Base-by-base conservation (phyloP, 1,284 basidiomycete species). In the Cutaneotrichosporon arboriforme region DNA sequence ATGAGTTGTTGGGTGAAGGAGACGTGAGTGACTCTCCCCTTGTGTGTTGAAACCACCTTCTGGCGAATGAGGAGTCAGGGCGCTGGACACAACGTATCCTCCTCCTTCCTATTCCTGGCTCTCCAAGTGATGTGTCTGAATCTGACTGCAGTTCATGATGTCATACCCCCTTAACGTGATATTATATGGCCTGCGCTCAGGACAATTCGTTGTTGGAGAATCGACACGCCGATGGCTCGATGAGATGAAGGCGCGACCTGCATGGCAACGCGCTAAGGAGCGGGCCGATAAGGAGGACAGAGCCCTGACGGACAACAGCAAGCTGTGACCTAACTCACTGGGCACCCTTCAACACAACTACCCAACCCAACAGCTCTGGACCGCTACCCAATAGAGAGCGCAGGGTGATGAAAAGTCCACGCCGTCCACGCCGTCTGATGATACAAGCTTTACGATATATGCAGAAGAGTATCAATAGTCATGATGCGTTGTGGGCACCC, bases 1-100 rank as follows among this genome's bases (percentile, higher is more conserved):
- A 52, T 4, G 61, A 67, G 43, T 59, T 64, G 40, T 62, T 65
- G 3, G 71, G 71, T 40, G 54, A 64, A 40, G 67, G 65, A 3
- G 71, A 73, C 45, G 69, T 71, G 50, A 63, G 68, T 60, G 15
- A 22, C 36, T 17, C 23, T 12, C 7, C 3, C 3, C 21, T 17
- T 7, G 39, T 41, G 39, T 14, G 17, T 22, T 34, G 17, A 21
- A 31, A 15, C 18, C 31, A n/a, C 12, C n/a, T n/a, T n/a, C n/a
- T n/a, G n/a, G 14, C 38, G 17, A 9, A 39, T 17, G 38, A 39
- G 17, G 14, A 39, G 10, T 10, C 12, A 17, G 14, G n/a, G n/a
- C n/a, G n/a, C n/a, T n/a, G n/a, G n/a, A n/a, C n/a, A n/a, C n/a
- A n/a, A n/a, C n/a, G n/a, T n/a, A n/a, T n/a, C n/a, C n/a, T n/a